Conservation (phyloP, 169 alveolate genomes). For the Theileria equi region DNA sequence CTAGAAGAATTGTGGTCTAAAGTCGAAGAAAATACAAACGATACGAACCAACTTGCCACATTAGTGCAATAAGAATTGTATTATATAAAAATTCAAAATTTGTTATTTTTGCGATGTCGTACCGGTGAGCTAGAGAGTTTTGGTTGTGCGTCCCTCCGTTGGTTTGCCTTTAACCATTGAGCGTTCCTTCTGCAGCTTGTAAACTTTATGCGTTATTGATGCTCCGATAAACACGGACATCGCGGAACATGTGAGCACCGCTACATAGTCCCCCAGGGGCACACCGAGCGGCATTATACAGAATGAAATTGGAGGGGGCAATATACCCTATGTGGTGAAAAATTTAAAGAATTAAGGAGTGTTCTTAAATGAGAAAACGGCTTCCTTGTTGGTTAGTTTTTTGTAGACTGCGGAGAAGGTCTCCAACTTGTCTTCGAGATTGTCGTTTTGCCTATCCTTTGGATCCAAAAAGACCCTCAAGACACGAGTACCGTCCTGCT, state of each 20-base stretch:
- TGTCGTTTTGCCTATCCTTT: conserved; percentile 91
- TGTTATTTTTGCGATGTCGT: too few species aligned
- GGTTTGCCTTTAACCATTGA: background rate
- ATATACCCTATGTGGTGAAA: conserved; percentile 7
- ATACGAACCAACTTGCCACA: too few species aligned
- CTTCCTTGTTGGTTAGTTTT: conserved; percentile 91
- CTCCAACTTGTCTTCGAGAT: conserved; percentile 90
- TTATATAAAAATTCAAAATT: too few species aligned
- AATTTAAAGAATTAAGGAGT: conserved; percentile 22
- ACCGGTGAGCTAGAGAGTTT: background rate
- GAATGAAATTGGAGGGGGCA: background rate
- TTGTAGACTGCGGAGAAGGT: conserved; percentile 92
- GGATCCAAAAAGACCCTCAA: conserved; percentile 92
- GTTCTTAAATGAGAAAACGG: conserved; percentile 80
- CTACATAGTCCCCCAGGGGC: conserved; percentile 28
- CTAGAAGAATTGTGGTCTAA: conserved; percentile 29
- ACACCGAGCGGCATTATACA: conserved; percentile 52
- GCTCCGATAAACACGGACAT: conserved; percentile 32
- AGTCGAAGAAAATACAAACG: too few species aligned
- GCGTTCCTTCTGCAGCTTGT: background rate
- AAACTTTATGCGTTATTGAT: conserved; percentile 38
- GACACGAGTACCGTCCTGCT: conserved; percentile 90
- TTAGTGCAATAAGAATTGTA: too few species aligned
- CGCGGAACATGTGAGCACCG: conserved; percentile 47
- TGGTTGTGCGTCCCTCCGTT: background rate